Conservation (phyloP, 1,284 basidiomycete species). For the Coniophora puteana region DNA sequence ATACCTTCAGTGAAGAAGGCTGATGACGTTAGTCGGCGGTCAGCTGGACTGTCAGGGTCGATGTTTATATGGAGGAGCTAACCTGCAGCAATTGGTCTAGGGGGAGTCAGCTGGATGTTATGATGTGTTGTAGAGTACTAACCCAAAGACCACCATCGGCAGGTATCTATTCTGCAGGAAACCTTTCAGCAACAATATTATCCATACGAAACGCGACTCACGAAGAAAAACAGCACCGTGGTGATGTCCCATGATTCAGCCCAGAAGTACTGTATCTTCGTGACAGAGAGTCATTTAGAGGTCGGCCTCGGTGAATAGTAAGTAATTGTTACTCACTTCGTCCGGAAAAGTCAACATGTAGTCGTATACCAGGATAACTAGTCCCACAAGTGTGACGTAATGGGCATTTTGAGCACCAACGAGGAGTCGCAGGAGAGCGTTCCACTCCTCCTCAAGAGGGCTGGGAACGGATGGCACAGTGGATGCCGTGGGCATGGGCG, state of each 20-base stretch:
- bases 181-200: not conserved
- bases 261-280: conserved; percentile 26
- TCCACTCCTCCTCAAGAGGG: no score
- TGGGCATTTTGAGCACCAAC: no score
- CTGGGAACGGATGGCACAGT: no score
- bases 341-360: conserved; percentile 19
- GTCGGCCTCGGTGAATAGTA: not conserved
- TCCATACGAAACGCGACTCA: conserved; percentile 5
- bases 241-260: conserved; percentile 21
- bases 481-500: no score
- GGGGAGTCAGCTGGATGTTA: not conserved
- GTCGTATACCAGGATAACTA: conserved; percentile 17
- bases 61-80: conserved; percentile 1
- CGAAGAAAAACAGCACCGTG: conserved; percentile 21
- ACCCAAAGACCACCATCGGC: conserved; percentile 15
- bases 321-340: conserved; percentile 16
- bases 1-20: not conserved
- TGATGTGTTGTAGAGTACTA: conserved; percentile 5
- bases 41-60: not conserved
- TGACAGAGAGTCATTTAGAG: not conserved
- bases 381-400: conserved; percentile 7
- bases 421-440: no score
- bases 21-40: not conserved
- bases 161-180: conserved; percentile 22
- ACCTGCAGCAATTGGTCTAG: not conserved